phyloP scores from a whole-genome alignment of 768 basidiomycete species.

The Mycena kentingensis region DNA sequence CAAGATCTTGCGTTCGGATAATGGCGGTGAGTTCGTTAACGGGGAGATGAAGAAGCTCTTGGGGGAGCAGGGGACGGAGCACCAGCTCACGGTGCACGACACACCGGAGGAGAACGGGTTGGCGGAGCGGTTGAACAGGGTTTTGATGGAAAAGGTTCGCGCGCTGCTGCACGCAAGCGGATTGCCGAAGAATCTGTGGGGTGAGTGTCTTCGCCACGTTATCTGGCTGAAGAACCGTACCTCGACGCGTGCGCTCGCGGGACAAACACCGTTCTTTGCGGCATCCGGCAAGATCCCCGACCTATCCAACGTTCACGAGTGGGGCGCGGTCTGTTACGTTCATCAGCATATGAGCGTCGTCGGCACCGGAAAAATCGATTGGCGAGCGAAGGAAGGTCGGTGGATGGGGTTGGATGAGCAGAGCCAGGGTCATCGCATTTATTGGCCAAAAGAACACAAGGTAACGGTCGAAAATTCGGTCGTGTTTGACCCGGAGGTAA shows the following conservation, averaged over 20 bases:
- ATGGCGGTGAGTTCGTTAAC: slow-evolving; percentile 46
- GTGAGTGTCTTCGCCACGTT: slow-evolving; percentile 35
- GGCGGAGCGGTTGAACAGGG: slow-evolving; percentile 42
- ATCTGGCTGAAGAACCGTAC: slow-evolving; percentile 40
- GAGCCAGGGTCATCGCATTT: slow-evolving; percentile 33
- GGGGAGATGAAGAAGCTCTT: slow-evolving; percentile 36
- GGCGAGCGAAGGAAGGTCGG: slow-evolving; percentile 18
- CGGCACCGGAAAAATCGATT: slow-evolving; percentile 14
- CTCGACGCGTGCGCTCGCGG: slow-evolving; percentile 16
- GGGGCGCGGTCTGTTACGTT: slow-evolving; percentile 14
- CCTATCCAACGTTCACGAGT: slow-evolving; percentile 22
- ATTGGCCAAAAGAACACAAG: slow-evolving; percentile 32
- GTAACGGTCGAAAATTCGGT: slow-evolving; percentile 35
- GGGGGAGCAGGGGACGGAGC: slow-evolving; percentile 37
- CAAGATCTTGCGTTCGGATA: slow-evolving; percentile 41
- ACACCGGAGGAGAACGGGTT: slow-evolving; percentile 48
- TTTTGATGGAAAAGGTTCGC: slow-evolving; percentile 33
- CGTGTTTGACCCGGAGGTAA: slow-evolving; percentile 1
- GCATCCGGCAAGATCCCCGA: slow-evolving; percentile 21
- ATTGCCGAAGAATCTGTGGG: slow-evolving; percentile 42
- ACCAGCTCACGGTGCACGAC: slow-evolving; percentile 42
- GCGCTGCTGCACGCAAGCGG: slow-evolving; percentile 39
- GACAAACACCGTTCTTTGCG: slow-evolving; percentile 5
- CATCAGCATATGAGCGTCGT: neutral
- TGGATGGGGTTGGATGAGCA: slow-evolving; percentile 31